A percentile compares a stretch with the other conserved stretches of the same genome.
These are phyloP conservation scores for Rubia balearica DNA, from an alignment of 305 asterid species.

Conservation along the genomic window DNA sequence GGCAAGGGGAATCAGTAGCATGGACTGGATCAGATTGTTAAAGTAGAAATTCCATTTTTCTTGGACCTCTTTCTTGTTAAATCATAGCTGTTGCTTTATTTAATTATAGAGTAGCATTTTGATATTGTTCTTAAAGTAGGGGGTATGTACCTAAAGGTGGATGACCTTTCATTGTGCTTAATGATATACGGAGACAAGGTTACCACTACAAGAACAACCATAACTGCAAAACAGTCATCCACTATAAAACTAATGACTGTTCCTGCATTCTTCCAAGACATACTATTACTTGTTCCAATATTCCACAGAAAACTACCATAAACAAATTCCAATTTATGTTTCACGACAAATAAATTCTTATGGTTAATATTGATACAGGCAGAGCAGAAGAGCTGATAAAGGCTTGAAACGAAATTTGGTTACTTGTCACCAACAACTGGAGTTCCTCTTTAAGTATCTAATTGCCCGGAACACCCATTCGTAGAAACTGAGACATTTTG, in stretches of 20 bases:
- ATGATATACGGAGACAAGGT: too few relatives aligned
- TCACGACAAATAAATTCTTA: not conserved
- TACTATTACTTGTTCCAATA: not conserved
- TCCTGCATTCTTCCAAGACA: not conserved
- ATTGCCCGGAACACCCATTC: not conserved
- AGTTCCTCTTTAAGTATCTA: not conserved
- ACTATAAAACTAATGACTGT: not conserved
- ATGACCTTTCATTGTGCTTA: too few relatives aligned
- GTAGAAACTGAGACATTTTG: not conserved
- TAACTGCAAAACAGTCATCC: not conserved
- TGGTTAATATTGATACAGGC: not conserved
- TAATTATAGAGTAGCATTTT: not conserved
- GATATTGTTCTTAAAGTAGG: too few relatives aligned
- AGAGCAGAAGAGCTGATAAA: not conserved
- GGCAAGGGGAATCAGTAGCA: not conserved
- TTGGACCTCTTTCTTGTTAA: not conserved
- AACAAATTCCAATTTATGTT: not conserved
- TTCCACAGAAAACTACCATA: not conserved
- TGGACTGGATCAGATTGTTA: not conserved
- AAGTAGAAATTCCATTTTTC: not conserved
- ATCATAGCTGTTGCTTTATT: not conserved
- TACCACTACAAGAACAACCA: not conserved
- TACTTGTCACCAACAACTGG: not conserved
- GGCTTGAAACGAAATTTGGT: not conserved
- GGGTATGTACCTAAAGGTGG: too few relatives aligned